A percentile compares a stretch with the other conserved stretches of the same genome.
These are phyloP conservation scores for Daldinia concentrica DNA, from an alignment of 495 filamentous ascomycete genomes.

Conservation along the genomic window DNA sequence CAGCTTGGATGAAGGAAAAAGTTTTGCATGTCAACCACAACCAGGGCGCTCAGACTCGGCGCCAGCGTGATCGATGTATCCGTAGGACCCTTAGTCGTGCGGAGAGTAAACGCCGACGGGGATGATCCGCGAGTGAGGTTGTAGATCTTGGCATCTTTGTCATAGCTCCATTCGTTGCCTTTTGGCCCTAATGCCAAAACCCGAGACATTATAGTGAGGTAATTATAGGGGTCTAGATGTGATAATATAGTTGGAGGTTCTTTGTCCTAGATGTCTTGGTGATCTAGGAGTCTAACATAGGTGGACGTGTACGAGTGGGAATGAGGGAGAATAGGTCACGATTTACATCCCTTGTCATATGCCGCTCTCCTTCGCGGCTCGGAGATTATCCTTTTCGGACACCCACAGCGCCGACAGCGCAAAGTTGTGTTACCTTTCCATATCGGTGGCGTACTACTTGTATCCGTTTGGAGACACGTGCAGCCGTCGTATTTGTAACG, in stretches of 20 bases:
- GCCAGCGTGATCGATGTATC: conserved; percentile 33
- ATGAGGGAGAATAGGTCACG: background rate
- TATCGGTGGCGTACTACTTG: background rate
- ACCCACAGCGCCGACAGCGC: background rate
- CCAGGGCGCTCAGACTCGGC: conserved; percentile 53
- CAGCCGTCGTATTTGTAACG: background rate
- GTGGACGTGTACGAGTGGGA: background rate
- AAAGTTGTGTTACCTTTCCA: background rate
- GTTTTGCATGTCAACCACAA: conserved; percentile 71
- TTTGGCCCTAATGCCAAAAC: conserved; percentile 32
- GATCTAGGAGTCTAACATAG: too few species aligned
- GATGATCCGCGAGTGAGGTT: conserved; percentile 36
- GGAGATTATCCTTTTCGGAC: background rate
- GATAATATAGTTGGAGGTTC: too few species aligned
- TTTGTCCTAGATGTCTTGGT: background rate
- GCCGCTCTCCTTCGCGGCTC: background rate
- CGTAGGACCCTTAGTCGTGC: conserved; percentile 30
- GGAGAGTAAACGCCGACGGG: conserved; percentile 22
- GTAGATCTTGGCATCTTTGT: conserved; percentile 26
- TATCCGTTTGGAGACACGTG: background rate
- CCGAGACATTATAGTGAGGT: conserved; percentile 13
- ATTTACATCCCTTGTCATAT: background rate
- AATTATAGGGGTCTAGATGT: background rate
- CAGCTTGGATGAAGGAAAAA: conserved; percentile 62
- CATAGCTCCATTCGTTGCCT: conserved; percentile 42